Percentiles rank a stretch among this genome's conserved stretches.
Conservation (phyloP, 345 rosid species). For the Adansonia digitata region DNA sequence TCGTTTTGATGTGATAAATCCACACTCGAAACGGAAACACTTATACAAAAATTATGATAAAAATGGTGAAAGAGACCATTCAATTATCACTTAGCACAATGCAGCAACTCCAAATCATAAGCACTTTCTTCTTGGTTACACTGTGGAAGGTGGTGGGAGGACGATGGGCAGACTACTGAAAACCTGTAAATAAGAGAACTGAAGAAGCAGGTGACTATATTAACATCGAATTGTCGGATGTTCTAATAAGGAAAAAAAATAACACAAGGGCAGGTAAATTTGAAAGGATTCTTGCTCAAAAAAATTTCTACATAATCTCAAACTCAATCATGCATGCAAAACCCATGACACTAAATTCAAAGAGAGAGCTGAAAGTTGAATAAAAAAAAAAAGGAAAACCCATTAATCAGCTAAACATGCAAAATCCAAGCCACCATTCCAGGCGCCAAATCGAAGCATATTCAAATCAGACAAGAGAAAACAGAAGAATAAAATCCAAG, state of each 20-base stretch:
- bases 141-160: background rate
- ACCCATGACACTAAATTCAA: background rate
- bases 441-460: conserved; percentile 10
- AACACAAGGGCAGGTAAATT: background rate
- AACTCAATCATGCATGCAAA: background rate
- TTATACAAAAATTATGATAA: background rate
- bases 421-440: conserved; percentile 7
- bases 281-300: background rate
- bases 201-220: background rate
- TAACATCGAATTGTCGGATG: background rate
- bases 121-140: background rate
- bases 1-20: background rate
- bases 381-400: background rate
- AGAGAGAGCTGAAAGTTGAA: background rate
- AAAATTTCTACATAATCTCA: background rate
- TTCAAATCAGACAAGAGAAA: background rate
- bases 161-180: background rate
- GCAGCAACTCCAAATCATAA: background rate
- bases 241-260: background rate
- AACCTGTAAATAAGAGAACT: background rate
- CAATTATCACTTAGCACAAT: background rate
- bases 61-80: background rate
- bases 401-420: conserved; percentile 1
- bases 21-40: background rate
- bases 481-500: too few relatives aligned